These are phyloP conservation scores for Mycena belliarum DNA, from an alignment of 768 basidiomycete genomes.

Conservation along the genomic window DNA sequence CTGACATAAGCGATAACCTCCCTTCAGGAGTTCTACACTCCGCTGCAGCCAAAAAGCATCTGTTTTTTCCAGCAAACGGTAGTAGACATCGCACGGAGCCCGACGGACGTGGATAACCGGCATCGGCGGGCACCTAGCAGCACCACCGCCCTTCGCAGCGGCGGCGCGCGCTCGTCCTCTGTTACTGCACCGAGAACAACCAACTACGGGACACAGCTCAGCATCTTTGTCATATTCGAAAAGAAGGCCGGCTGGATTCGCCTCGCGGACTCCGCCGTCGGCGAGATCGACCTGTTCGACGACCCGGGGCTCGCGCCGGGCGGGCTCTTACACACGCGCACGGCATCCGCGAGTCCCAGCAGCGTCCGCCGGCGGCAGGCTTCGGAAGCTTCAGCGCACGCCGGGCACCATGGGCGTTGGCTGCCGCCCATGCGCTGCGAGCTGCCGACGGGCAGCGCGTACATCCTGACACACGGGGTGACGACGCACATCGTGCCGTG, in stretches of 20 bases:
- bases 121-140: conserved; percentile 43
- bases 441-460: conserved; percentile 44
- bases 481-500: conserved; percentile 66
- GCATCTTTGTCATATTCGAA: conserved; percentile 82
- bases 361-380: conserved; percentile 40
- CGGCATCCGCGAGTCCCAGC: conserved; percentile 34
- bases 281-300: conserved; percentile 69
- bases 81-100: conserved; percentile 48
- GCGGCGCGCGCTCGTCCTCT: conserved; percentile 29
- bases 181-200: conserved; percentile 21
- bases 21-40: conserved; percentile 80
- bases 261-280: conserved; percentile 75
- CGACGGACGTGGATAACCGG: conserved; percentile 39
- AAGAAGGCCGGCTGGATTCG: conserved; percentile 88
- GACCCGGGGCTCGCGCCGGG: conserved; percentile 29
- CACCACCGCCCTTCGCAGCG: conserved; percentile 40
- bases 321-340: conserved; percentile 28
- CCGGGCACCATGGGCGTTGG: conserved; percentile 37
- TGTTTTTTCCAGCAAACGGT: conserved; percentile 72
- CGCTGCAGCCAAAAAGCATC: conserved; percentile 63
- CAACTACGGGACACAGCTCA: conserved; percentile 69
- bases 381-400: not conserved
- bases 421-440: conserved; percentile 49
- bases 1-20: no score
- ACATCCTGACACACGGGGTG: conserved; percentile 70